Percentiles rank a stretch among this genome's conserved stretches.
Conservation (phyloP, 106 monocot genomes). For the Dendrobium nobile region DNA sequence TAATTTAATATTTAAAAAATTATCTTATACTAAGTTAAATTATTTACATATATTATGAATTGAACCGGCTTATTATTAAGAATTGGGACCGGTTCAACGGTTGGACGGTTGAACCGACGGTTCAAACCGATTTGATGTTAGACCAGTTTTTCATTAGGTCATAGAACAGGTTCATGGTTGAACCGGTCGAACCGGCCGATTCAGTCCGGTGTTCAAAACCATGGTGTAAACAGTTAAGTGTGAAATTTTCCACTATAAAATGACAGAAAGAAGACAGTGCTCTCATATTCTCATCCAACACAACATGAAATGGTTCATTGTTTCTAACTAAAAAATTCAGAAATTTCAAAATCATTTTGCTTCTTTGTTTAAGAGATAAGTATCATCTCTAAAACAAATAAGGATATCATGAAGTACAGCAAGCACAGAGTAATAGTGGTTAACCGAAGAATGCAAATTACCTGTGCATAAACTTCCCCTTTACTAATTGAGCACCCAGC, state of each 20-base stretch:
- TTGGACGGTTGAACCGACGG: too few relatives aligned
- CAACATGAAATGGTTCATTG: neutral
- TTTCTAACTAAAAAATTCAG: neutral
- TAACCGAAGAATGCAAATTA: conserved; percentile 7
- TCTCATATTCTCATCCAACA: neutral
- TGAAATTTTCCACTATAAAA: neutral
- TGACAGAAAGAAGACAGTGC: neutral
- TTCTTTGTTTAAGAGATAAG: neutral
- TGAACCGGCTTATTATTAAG: too few relatives aligned
- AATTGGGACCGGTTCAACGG: too few relatives aligned
- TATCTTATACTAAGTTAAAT: too few relatives aligned
- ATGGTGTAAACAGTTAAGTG: too few relatives aligned
- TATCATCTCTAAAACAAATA: neutral
- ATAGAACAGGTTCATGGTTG: too few relatives aligned
- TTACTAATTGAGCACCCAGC: conserved; percentile 28
- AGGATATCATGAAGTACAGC: neutral
- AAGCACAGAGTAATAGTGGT: neutral
- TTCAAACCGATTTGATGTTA: too few relatives aligned
- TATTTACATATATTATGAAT: too few relatives aligned
- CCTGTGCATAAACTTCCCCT: conserved; percentile 52
- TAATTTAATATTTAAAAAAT: too few relatives aligned
- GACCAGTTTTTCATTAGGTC: too few relatives aligned
- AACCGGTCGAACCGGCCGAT: too few relatives aligned
- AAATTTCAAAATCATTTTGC: neutral
- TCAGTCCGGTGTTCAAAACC: too few relatives aligned